phyloP scores from a whole-genome alignment of 805 yeast genomes.

The Cyberlindnera bimundalis region DNA sequence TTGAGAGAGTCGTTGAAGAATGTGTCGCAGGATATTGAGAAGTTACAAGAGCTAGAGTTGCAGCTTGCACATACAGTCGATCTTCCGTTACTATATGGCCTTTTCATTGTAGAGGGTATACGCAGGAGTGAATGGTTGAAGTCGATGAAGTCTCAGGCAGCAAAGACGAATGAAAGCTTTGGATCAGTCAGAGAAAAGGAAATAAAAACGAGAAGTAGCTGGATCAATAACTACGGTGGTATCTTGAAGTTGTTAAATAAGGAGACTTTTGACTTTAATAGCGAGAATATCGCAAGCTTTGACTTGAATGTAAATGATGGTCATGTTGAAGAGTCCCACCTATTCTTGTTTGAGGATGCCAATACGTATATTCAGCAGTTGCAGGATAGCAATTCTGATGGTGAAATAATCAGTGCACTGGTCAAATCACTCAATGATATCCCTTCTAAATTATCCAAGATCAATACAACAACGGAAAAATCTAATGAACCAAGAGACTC shows the following conservation, averaged over 20 bases:
- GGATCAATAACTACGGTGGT: constrained; percentile 61
- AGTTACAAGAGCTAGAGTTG: constrained; percentile 25
- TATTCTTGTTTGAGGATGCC: constrained; percentile 29
- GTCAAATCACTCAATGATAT: constrained; percentile 35
- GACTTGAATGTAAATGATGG: constrained; percentile 17
- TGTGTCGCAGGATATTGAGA: constrained; percentile 18
- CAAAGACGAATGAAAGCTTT: constrained; percentile 52
- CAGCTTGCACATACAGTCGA: constrained; percentile 46
- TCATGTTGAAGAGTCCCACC: neutral
- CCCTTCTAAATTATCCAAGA: constrained; percentile 26
- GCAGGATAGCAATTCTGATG: constrained; percentile 27
- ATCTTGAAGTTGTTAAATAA: constrained; percentile 36
- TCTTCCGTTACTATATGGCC: constrained; percentile 68
- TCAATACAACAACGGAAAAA: constrained; percentile 4
- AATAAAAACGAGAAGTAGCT: constrained; percentile 47
- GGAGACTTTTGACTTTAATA: constrained; percentile 23
- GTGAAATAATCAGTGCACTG: constrained; percentile 34
- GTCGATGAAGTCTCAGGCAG: constrained; percentile 24
- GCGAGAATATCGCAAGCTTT: constrained; percentile 17
- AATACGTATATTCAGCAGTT: constrained; percentile 37
- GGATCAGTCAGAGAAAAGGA: constrained; percentile 58
- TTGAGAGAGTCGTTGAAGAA: constrained; percentile 25
- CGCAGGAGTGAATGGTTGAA: constrained; percentile 56
- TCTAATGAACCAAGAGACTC: constrained; percentile 27
- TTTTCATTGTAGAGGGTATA: constrained; percentile 58